Evolutionary conservation across 495 filamentous ascomycete species (phyloP).

Genomic region (Articulospora tetracladia): DNA sequence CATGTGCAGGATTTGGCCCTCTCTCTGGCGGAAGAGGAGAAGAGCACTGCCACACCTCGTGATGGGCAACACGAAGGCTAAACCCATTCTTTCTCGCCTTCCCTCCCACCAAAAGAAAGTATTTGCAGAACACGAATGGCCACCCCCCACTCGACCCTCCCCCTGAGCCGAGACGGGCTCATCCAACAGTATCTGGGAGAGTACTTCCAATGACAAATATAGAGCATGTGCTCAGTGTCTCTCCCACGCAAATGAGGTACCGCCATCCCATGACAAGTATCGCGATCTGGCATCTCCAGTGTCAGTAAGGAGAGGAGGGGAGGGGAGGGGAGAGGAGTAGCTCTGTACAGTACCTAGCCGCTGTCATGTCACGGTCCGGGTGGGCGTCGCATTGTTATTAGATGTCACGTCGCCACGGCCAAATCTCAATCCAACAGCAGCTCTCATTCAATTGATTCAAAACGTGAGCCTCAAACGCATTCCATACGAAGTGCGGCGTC

Average conservation of each 20-base stretch:
- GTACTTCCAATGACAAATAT: conserved; percentile 13
- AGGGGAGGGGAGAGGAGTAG: no score
- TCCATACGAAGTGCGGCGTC: conserved; percentile 3
- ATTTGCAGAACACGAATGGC: neutral
- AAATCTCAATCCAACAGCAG: neutral
- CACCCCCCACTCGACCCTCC: no score
- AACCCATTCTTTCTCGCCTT: neutral
- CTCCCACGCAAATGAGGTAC: neutral
- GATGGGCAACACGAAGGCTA: conserved; percentile 5
- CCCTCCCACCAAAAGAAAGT: neutral
- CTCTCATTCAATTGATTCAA: conserved; percentile 19
- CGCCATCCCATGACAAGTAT: conserved; percentile 6
- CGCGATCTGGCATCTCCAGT: conserved; percentile 2
- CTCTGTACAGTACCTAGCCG: no score
- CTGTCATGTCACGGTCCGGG: no score
- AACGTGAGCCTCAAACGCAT: conserved; percentile 19
- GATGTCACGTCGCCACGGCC: neutral
- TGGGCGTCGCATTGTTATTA: neutral
- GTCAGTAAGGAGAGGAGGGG: no score
- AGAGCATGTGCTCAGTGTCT: conserved; percentile 2
- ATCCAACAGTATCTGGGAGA: neutral
- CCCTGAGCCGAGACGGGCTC: neutral
- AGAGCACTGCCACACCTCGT: conserved; percentile 9
- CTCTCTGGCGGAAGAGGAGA: neutral
- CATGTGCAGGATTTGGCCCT: no score